These are phyloP conservation scores for Teunomyces atbi DNA, from an alignment of 805 yeast genomes.

Conservation along the genomic window DNA sequence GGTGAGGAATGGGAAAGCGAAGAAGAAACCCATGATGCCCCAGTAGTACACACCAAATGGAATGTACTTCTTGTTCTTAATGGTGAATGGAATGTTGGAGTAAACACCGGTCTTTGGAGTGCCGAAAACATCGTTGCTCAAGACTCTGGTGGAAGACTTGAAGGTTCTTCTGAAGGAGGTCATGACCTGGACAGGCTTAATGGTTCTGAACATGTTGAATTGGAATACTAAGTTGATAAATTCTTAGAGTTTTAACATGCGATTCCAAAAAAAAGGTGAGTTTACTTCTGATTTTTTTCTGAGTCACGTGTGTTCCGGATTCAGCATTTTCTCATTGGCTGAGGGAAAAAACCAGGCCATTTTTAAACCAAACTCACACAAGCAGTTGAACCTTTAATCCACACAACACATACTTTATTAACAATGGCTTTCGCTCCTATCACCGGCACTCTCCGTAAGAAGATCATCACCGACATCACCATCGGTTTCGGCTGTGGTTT, in stretches of 20 bases:
- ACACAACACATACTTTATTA: not conserved
- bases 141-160: slow-evolving; percentile 42
- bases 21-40: slow-evolving; percentile 55
- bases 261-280: not conserved
- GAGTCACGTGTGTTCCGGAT: not conserved
- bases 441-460: slow-evolving; percentile 78
- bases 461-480: slow-evolving; percentile 73
- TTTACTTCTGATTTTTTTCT: not conserved
- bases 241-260: no score
- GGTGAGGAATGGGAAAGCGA: slow-evolving; percentile 69
- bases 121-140: slow-evolving; percentile 34
- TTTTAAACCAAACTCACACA: not conserved
- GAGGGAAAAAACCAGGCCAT: slow-evolving; percentile 1
- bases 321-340: slow-evolving; percentile 4
- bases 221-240: no score
- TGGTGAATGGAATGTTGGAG: slow-evolving; percentile 91
- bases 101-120: slow-evolving; percentile 64
- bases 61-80: slow-evolving; percentile 79
- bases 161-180: slow-evolving; percentile 34
- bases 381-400: no score
- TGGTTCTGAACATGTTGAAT: slow-evolving; percentile 12
- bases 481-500: slow-evolving; percentile 65
- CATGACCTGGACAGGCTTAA: slow-evolving; percentile 16
- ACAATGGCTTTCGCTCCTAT: slow-evolving; percentile 82
- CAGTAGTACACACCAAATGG: slow-evolving; percentile 84